Percentiles rank a stretch among this genome's conserved stretches.
phyloP scores from a whole-genome alignment of 306 rosid genomes.

The Hylodesmum podocarpum region DNA sequence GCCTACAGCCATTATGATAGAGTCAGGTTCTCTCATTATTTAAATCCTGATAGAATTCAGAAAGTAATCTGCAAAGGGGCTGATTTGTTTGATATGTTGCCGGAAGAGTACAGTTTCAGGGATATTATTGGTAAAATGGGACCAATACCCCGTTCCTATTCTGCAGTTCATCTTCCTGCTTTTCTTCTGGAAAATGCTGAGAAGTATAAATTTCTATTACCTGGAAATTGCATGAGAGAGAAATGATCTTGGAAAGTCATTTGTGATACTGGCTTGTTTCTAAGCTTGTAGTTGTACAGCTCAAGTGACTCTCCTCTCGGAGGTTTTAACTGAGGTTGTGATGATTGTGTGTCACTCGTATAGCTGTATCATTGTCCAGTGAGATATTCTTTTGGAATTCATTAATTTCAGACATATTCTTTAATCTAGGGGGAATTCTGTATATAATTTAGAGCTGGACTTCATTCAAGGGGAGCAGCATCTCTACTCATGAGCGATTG shows the following conservation, averaged over 20 bases:
- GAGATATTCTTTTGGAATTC: conserved; percentile 66
- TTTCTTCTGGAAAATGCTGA: conserved; percentile 81
- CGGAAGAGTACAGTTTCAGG: conserved; percentile 95
- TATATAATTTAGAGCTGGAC: conserved; percentile 61
- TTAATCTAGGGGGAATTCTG: conserved; percentile 59
- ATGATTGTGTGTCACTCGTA: conserved; percentile 46
- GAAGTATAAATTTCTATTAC: conserved; percentile 80
- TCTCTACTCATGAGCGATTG: conserved; percentile 28
- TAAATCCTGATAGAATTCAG: conserved; percentile 78
- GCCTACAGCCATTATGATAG: conserved; percentile 97
- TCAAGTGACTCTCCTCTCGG: conserved; percentile 53
- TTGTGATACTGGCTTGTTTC: conserved; percentile 37
- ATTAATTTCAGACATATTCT: conserved; percentile 48
- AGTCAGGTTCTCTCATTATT: conserved; percentile 77
- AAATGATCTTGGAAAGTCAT: conserved; percentile 41
- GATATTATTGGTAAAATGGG: conserved; percentile 98
- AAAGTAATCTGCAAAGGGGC: conserved; percentile 75
- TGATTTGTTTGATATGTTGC: conserved; percentile 94
- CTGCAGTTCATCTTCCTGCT: conserved; percentile 96
- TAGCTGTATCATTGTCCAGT: conserved; percentile 45
- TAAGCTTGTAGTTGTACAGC: conserved; percentile 49
- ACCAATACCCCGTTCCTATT: conserved; percentile 91
- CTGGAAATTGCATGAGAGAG: conserved; percentile 86
- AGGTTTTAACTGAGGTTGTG: conserved; percentile 40
- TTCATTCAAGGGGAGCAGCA: conserved; percentile 45